A percentile compares a stretch with the other conserved stretches of the same genome.
phyloP scores from a whole-genome alignment of 345 rosid genomes.

The Euphorbia peplus region DNA sequence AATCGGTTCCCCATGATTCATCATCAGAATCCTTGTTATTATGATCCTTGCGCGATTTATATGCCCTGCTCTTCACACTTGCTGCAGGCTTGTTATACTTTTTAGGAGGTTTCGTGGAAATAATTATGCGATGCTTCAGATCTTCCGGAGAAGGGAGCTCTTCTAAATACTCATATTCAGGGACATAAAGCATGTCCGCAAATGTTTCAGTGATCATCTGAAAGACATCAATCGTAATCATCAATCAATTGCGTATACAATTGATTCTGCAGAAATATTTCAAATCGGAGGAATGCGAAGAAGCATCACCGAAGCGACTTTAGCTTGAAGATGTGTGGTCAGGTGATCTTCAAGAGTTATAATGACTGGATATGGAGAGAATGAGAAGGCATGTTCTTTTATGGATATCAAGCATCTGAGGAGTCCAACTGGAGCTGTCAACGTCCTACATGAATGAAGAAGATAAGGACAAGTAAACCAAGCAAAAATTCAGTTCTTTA shows the following conservation, averaged over 20 bases:
- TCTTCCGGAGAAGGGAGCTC: conserved; percentile 74
- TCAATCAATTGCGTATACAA: conserved; percentile 12
- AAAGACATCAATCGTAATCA: conserved; percentile 5
- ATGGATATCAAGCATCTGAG: conserved; percentile 25
- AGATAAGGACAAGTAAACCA: neutral
- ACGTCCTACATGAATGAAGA: conserved; percentile 17
- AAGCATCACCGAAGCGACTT: conserved; percentile 30
- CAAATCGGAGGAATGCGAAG: conserved; percentile 17
- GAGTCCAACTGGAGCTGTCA: conserved; percentile 31
- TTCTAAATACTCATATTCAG: conserved; percentile 44
- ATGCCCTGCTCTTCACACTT: conserved; percentile 26
- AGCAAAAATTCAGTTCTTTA: no score
- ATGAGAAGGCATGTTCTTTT: conserved; percentile 24
- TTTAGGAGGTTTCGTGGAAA: conserved; percentile 70
- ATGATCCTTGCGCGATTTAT: conserved; percentile 28
- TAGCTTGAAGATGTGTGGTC: conserved; percentile 30
- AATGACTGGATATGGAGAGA: conserved; percentile 29
- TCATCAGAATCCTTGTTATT: conserved; percentile 38
- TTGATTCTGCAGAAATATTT: neutral
- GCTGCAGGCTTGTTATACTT: conserved; percentile 35
- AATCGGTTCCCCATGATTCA: conserved; percentile 42
- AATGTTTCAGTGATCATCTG: conserved; percentile 57
- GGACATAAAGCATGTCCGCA: conserved; percentile 49
- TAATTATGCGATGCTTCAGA: conserved; percentile 48
- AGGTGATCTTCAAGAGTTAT: conserved; percentile 35